phyloP scores from a whole-genome alignment of 148 eudicot species.

The Rhododendron williamsianum region DNA sequence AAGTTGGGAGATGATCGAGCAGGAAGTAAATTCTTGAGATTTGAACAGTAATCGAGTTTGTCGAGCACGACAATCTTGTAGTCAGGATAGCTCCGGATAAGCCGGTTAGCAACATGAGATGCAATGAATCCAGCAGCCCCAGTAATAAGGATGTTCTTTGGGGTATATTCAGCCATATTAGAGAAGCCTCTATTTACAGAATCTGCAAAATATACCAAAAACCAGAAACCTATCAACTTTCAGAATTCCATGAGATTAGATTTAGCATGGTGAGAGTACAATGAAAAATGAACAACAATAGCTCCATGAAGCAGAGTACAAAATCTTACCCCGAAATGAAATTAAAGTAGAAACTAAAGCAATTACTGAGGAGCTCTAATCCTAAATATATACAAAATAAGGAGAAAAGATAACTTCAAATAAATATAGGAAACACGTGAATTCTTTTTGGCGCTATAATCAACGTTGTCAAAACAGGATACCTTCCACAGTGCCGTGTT shows the following conservation, averaged over 20 bases:
- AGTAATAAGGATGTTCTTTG: slow-evolving; percentile 71
- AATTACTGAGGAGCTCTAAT: not conserved
- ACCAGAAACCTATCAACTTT: not conserved
- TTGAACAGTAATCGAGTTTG: slow-evolving; percentile 78
- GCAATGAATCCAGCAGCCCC: slow-evolving; percentile 89
- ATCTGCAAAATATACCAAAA: not conserved
- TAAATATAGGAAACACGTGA: not conserved
- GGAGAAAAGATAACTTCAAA: not conserved
- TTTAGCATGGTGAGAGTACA: slow-evolving; percentile 15
- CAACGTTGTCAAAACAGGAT: not conserved
- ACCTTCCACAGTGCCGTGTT: not conserved
- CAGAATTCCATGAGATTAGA: not conserved
- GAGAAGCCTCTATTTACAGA: slow-evolving; percentile 10
- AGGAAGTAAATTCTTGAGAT: slow-evolving; percentile 56
- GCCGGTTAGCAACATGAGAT: slow-evolving; percentile 73
- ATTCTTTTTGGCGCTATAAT: not conserved
- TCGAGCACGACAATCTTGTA: slow-evolving; percentile 74
- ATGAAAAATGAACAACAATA: not conserved
- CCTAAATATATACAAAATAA: not conserved
- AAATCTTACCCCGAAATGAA: not conserved
- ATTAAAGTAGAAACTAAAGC: not conserved
- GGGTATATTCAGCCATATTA: slow-evolving; percentile 47
- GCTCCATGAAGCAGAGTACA: not conserved
- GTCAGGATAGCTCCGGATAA: slow-evolving; percentile 51
- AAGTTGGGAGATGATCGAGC: slow-evolving; percentile 59